Evolutionary conservation across 495 filamentous ascomycete genomes (phyloP).

Genomic region (Hyaloscypha hepaticicola): DNA sequence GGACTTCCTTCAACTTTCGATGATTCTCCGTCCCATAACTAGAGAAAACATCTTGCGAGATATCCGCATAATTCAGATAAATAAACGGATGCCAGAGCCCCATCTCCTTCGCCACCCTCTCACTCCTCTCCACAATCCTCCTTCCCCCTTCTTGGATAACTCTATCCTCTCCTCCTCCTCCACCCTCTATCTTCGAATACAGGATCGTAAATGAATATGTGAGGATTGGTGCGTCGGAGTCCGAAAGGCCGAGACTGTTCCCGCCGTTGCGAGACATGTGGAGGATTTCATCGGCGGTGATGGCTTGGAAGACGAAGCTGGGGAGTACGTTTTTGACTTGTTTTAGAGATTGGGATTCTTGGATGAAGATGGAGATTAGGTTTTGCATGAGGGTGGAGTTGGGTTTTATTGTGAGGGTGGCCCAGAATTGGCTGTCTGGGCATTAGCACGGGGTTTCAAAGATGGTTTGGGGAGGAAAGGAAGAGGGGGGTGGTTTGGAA

Average conservation of each 20-base stretch:
- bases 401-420: not conserved
- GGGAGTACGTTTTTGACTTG: not conserved
- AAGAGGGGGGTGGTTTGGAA: not conserved
- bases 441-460: too few relatives aligned
- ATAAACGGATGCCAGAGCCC: constrained; percentile 16
- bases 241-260: not conserved
- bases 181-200: not conserved
- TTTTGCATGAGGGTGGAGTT: not conserved
- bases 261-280: not conserved
- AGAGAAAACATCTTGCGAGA: constrained; percentile 39
- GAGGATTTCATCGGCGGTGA: not conserved
- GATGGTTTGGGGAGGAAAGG: not conserved
- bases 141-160: not conserved
- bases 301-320: not conserved
- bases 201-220: not conserved
- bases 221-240: not conserved
- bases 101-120: not conserved
- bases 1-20: constrained; percentile 34
- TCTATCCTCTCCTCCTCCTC: not conserved
- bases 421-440: not conserved
- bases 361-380: not conserved
- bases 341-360: not conserved
- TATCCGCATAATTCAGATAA: constrained; percentile 42
- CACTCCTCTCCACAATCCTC: not conserved
- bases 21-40: constrained; percentile 42